These are phyloP conservation scores for Paramyrothecium sp. DNA, from an alignment of 2,329 filamentous ascomycete genomes.

Conservation along the genomic window DNA sequence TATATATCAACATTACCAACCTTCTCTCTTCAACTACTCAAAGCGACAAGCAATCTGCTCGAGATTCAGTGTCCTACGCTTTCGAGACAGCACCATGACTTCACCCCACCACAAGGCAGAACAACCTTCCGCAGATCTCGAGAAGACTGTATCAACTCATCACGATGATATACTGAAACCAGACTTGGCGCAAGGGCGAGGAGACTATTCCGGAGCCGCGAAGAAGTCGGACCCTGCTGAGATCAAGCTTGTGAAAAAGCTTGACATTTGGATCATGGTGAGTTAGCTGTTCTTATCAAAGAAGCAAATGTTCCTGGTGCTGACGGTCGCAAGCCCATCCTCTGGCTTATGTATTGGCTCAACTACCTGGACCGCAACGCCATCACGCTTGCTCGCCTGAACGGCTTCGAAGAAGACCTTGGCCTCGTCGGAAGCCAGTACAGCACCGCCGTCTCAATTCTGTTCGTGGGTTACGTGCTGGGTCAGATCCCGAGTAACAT, in stretches of 20 bases:
- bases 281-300: neutral
- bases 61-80: no score
- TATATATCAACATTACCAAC: neutral
- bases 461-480: conserved; percentile 40
- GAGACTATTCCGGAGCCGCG: conserved; percentile 28
- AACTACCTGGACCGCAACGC: conserved; percentile 41
- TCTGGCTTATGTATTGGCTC: conserved; percentile 33
- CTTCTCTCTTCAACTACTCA: no score
- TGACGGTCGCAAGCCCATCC: conserved; percentile 29
- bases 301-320: conserved; percentile 33
- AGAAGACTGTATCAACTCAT: neutral
- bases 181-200: neutral
- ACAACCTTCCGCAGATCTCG: neutral
- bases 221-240: conserved; percentile 28
- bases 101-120: neutral
- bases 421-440: conserved; percentile 12
- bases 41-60: no score
- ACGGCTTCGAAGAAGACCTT: conserved; percentile 16
- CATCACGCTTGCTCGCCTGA: conserved; percentile 35
- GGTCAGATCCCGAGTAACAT: conserved; percentile 37
- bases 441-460: conserved; percentile 14
- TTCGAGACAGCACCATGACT: neutral
- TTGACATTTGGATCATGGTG: conserved; percentile 33
- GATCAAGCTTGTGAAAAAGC: conserved; percentile 29
- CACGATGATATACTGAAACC: neutral